Evolutionary conservation across 106 monocot species (phyloP), one percentile per base, ranked within the genome.

Genomic region (Ottelia alismoides): DNA sequence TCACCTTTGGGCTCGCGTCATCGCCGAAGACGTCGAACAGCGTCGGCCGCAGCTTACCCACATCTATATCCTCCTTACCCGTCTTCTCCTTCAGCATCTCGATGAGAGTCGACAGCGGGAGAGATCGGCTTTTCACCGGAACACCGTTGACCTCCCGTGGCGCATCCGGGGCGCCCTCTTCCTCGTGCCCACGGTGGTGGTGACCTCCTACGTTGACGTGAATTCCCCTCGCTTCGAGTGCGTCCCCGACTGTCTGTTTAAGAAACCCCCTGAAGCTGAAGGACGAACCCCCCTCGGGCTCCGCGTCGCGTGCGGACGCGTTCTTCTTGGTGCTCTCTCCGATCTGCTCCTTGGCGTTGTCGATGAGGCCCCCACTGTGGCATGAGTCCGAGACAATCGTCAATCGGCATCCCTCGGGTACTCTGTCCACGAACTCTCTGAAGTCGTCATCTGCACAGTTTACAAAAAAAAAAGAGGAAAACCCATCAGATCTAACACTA

Each of bases 321-420:
- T n/a, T n/a, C 16, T 27, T 27, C 47, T 52, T 80, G 1, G 77
- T 83, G 71, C 94, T 96, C 67, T 96, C 81, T 1, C 94, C 94
- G 1, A 96, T 96, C 65, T 96, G 94, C 56, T 96, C 94, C 64
- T 96, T 85, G 32, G 74, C 32, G 25, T 76, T 61, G 45, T 88
- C 76, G n/a, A 96, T 78, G 22, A 96, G 73, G 22, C 94, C 94
- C 12, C 94, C 94, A 27, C 94, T 96, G 68, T 96, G 94, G 71
- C 94, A 96, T 18, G 94, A 96, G 47, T 96, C 94, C 1, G 94
- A 88, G 12, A 96, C 84, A 18, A 96, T 84, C 2, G 94, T 96
- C 5, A 96, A 61, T 49, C 72, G 58, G 47, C 81, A 84, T 40
- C 71, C 88, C 11, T 63, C 47, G 0, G 81, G 88, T 1, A 88